A percentile compares a stretch with the other conserved stretches of the same genome.
These are phyloP conservation scores for Canavalia gladiata DNA, from an alignment of 306 rosid species.

Conservation along the genomic window DNA sequence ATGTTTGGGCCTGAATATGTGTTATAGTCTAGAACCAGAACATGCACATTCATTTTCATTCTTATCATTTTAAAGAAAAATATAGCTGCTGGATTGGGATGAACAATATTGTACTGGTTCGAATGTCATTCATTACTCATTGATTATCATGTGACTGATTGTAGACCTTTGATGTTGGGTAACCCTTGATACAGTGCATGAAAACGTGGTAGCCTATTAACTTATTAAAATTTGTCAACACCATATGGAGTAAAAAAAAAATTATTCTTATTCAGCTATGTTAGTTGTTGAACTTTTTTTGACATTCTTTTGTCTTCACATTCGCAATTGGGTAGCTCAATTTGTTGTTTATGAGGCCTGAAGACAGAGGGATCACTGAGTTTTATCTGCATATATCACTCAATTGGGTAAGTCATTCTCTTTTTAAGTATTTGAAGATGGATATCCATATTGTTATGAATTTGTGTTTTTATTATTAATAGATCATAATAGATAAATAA, in stretches of 20 bases:
- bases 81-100: too few species aligned
- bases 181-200: slow-evolving; percentile 14
- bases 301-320: slow-evolving; percentile 14
- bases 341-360: background rate
- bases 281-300: background rate
- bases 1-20: too few species aligned
- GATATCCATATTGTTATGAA: too few species aligned
- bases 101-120: too few species aligned
- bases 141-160: background rate
- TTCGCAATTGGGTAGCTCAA: background rate
- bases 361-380: background rate
- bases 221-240: background rate
- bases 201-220: slow-evolving; percentile 4
- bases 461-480: slow-evolving; percentile 6
- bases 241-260: slow-evolving; percentile 18
- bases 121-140: too few species aligned
- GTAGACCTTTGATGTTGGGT: slow-evolving; percentile 11
- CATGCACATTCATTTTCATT: too few species aligned
- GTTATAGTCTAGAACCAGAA: too few species aligned
- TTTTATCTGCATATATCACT: background rate
- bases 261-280: background rate
- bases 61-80: too few species aligned
- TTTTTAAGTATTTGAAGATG: too few species aligned
- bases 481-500: background rate
- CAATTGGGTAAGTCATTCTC: too few species aligned